Conservation (phyloP, 805 yeast species). For the Metschnikowia corniflorae region DNA sequence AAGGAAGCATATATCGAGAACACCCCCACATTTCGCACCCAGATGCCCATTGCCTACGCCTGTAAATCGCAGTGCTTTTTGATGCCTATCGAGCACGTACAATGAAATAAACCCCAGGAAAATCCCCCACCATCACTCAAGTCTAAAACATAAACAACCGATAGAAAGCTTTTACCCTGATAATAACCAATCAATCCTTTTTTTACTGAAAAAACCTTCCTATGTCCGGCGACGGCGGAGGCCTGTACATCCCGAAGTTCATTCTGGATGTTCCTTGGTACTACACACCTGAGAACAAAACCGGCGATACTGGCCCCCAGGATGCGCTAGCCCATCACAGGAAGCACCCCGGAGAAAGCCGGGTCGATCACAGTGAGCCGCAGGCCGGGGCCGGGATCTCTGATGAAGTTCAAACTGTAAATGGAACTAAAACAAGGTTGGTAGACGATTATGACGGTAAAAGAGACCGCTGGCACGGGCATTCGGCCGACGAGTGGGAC, state of each 20-base stretch:
- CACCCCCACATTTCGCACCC: no score
- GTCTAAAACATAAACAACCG: no score
- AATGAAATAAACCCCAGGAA: no score
- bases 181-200: no score
- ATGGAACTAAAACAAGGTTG: conserved; percentile 19
- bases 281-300: conserved; percentile 12
- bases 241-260: conserved; percentile 38
- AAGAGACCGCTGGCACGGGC: conserved; percentile 82
- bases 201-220: no score
- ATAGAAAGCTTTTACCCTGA: no score
- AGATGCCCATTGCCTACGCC: no score
- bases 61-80: no score
- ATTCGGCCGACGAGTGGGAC: conserved; percentile 60
- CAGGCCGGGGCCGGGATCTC: conserved; percentile 53
- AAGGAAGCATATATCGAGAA: no score
- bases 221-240: not conserved
- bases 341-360: conserved; percentile 32
- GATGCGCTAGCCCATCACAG: conserved; percentile 63
- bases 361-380: conserved; percentile 48
- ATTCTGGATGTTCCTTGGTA: conserved; percentile 42
- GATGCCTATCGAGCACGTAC: no score
- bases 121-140: no score
- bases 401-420: conserved; percentile 33
- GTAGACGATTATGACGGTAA: conserved; percentile 60
- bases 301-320: not conserved